These are phyloP conservation scores for Cordyceps fumosorosea DNA, from an alignment of 2,329 filamentous ascomycete species.

Conservation along the genomic window DNA sequence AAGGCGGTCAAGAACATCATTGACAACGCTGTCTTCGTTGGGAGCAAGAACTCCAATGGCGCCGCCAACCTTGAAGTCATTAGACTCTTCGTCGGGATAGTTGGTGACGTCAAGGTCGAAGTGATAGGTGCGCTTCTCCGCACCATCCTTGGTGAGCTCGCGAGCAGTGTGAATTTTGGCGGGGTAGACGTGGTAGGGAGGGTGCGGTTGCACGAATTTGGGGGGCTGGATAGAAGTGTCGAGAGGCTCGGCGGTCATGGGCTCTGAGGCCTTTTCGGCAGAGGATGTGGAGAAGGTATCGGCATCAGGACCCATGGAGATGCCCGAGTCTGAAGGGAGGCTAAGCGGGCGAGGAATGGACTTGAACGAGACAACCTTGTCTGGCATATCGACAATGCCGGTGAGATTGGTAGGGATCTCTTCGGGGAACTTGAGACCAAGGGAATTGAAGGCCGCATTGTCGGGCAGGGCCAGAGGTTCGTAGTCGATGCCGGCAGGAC, in stretches of 20 bases:
- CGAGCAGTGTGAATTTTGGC: conserved; percentile 80
- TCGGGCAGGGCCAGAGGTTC: conserved; percentile 57
- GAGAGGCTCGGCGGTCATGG: conserved; percentile 31
- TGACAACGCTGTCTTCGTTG: conserved; percentile 70
- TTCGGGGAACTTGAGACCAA: conserved; percentile 65
- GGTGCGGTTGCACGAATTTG: conserved; percentile 86
- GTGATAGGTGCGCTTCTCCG: conserved; percentile 95
- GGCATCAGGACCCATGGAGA: conserved; percentile 35
- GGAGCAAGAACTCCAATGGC: conserved; percentile 90
- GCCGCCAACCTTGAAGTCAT: conserved; percentile 94
- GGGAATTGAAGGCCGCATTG: conserved; percentile 76
- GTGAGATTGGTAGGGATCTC: conserved; percentile 68
- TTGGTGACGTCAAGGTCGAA: conserved; percentile 96
- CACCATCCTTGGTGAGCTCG: conserved; percentile 79
- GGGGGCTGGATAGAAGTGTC: conserved; percentile 68
- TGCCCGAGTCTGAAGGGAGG: conserved; percentile 36
- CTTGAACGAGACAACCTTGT: conserved; percentile 66
- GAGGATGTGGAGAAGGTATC: conserved; percentile 25
- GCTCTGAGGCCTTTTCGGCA: conserved; percentile 20
- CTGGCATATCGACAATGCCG: conserved; percentile 63
- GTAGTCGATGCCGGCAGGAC: conserved; percentile 41
- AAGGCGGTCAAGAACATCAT: conserved; percentile 77
- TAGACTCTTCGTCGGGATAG: conserved; percentile 75
- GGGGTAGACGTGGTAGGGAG: conserved; percentile 84
- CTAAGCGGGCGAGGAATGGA: conserved; percentile 38